Base-by-base conservation (phyloP, 106 monocot species). In the Acorus calamus region DNA sequence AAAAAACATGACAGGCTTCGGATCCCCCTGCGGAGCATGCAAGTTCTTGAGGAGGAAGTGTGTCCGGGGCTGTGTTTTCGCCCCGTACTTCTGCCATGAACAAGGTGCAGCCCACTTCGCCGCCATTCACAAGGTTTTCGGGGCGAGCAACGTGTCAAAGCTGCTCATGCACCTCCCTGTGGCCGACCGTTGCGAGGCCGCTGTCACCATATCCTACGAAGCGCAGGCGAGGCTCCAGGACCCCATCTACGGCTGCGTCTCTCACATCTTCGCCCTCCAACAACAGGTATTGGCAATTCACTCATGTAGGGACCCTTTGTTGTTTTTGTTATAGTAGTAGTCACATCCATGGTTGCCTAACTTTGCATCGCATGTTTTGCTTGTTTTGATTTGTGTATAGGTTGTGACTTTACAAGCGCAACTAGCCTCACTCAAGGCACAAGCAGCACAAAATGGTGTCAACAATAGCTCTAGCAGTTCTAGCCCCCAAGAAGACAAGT, bases 1-100 rank as follows among this genome's bases (percentile, higher is more conserved):
- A 43, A 57, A 2, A 43, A 60, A 14, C 4, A 89, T 89, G 93
- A 81, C 93, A 50, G 89, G 89, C 1, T 65, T 85, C 55, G 89
- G 93, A 43, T 93, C 93, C 50, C 93, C 93, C 50, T 93, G 93
- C 48, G 93, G 93, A 5, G 93, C 93, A 41, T 93, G 93, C 83
- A 89, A 86, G 85, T 89, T 93, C 69, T 61, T 93, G 62, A 78
- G 92, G 77, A 80, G 92, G 76, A 93, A 88, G 73, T 93, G 92
- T 67, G 88, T 67, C 8, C 73, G 63, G 51, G 85, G 92, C 2
- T 93, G 92, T 56, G 78, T 93, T 5, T 93, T 93, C 28, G 92
- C 92, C 3, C 92, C 92, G 5, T 93, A 88, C 66, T 93, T 93
- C 67, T 81, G 89, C 73, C 89, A 93, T 42, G 93, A 93, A 44